Percentiles rank a stretch among this genome's conserved stretches.
These are phyloP conservation scores for Tuber umbilicatum DNA, from an alignment of 495 filamentous ascomycete species.

Conservation along the genomic window DNA sequence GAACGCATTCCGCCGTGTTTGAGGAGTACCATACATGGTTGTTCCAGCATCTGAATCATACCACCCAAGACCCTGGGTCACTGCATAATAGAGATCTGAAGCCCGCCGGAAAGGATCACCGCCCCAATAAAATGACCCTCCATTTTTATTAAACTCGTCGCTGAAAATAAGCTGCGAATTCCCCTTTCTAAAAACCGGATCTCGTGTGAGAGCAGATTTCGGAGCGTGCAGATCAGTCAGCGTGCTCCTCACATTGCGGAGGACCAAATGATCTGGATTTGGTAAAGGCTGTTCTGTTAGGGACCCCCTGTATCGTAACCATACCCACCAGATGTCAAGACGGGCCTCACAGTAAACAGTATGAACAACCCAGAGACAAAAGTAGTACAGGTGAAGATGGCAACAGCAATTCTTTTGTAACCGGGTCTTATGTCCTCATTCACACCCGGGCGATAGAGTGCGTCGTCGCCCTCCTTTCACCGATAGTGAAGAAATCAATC, in stretches of 20 bases:
- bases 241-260: slow-evolving; percentile 52
- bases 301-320: neutral
- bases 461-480: slow-evolving; percentile 70
- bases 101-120: slow-evolving; percentile 69
- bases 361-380: slow-evolving; percentile 59
- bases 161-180: slow-evolving; percentile 65
- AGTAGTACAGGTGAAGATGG: slow-evolving; percentile 58
- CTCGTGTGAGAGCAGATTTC: slow-evolving; percentile 53
- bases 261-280: slow-evolving; percentile 8
- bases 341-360: slow-evolving; percentile 68
- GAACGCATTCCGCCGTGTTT: slow-evolving; percentile 61
- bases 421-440: slow-evolving; percentile 52
- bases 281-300: slow-evolving; percentile 8
- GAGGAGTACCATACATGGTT: slow-evolving; percentile 60
- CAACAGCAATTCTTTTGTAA: slow-evolving; percentile 58
- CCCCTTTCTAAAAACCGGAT: slow-evolving; percentile 52
- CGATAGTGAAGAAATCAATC: slow-evolving; percentile 23
- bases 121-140: slow-evolving; percentile 68
- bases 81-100: slow-evolving; percentile 70
- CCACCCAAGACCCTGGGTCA: slow-evolving; percentile 74
- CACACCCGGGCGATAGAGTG: slow-evolving; percentile 65
- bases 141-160: slow-evolving; percentile 68
- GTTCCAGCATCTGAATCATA: slow-evolving; percentile 73
- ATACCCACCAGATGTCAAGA: slow-evolving; percentile 51
- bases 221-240: slow-evolving; percentile 72